phyloP scores from a whole-genome alignment of 2,329 filamentous ascomycete species.

The Endothia cerciana region DNA sequence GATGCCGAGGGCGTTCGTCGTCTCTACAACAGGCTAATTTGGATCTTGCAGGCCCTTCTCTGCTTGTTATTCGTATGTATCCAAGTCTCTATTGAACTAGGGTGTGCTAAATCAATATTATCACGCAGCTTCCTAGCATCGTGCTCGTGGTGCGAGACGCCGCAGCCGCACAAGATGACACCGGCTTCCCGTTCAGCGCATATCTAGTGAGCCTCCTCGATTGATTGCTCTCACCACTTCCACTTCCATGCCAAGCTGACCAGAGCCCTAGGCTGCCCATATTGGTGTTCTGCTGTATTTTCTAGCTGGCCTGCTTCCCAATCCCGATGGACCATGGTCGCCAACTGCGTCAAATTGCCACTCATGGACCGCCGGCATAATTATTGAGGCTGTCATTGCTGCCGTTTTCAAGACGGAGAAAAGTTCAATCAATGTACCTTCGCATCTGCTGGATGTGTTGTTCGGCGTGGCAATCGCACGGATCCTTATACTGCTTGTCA shows the following conservation, averaged over 20 bases:
- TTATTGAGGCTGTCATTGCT: conserved; percentile 43
- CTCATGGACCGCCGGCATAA: conserved; percentile 42
- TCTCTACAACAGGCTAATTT: conserved; percentile 41
- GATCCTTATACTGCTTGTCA: conserved; percentile 40
- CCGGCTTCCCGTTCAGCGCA: conserved; percentile 45
- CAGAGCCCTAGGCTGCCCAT: conserved; percentile 40
- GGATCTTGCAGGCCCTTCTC: conserved; percentile 41
- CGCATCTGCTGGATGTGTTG: conserved; percentile 37
- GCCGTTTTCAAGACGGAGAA: conserved; percentile 40
- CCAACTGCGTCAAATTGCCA: conserved; percentile 42
- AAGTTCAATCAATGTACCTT: conserved; percentile 36
- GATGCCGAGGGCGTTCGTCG: conserved; percentile 32
- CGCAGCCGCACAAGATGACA: conserved; percentile 35
- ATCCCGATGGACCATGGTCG: conserved; percentile 50
- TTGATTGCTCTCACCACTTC: conserved; percentile 28
- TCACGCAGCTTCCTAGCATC: conserved; percentile 39
- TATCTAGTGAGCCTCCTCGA: conserved; percentile 37
- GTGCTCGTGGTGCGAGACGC: conserved; percentile 40
- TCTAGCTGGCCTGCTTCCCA: conserved; percentile 46
- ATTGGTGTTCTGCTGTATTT: conserved; percentile 48
- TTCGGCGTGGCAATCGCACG: conserved; percentile 40
- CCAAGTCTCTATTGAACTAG: no score
- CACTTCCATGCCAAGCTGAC: conserved; percentile 23
- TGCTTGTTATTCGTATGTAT: conserved; percentile 36
- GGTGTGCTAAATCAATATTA: conserved; percentile 6